A percentile compares a stretch with the other conserved stretches of the same genome.
Evolutionary conservation across 352 stramenopile species (phyloP).

Genomic region (Blastocystis sp.): DNA sequence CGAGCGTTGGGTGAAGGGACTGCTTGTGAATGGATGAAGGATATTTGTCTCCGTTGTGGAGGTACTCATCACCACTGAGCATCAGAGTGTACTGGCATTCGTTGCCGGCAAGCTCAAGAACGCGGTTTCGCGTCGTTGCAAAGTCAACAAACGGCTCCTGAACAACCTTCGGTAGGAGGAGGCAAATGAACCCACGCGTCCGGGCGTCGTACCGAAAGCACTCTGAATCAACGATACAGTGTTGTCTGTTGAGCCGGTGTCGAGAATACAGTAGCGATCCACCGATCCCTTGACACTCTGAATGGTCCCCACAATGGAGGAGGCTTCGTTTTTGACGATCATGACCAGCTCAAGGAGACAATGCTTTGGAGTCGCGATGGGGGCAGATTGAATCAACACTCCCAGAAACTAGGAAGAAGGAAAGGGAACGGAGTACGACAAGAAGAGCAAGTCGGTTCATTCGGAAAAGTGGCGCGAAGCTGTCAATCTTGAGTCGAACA

Average conservation of each 20-base stretch:
- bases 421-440: no score
- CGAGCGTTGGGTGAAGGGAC: not conserved
- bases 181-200: not conserved
- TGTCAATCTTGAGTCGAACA: conserved; percentile 23
- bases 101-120: conserved; percentile 32
- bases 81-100: conserved; percentile 53
- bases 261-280: conserved; percentile 47
- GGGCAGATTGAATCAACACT: no score
- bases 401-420: no score
- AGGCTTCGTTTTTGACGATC: conserved; percentile 46
- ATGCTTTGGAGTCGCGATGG: not conserved
- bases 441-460: no score
- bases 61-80: conserved; percentile 52
- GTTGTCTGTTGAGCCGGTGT: conserved; percentile 35
- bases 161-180: not conserved
- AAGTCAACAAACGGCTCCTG: conserved; percentile 43
- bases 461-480: not conserved
- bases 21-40: no score
- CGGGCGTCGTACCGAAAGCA: not conserved
- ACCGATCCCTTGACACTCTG: conserved; percentile 26
- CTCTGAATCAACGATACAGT: not conserved
- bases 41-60: conserved; percentile 49
- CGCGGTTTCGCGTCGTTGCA: conserved; percentile 29
- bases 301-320: conserved; percentile 11
- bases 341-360: conserved; percentile 46